These are phyloP conservation scores for Coemansia sp. DNA, from an alignment of 192 early-diverging fungal species.

Conservation along the genomic window DNA sequence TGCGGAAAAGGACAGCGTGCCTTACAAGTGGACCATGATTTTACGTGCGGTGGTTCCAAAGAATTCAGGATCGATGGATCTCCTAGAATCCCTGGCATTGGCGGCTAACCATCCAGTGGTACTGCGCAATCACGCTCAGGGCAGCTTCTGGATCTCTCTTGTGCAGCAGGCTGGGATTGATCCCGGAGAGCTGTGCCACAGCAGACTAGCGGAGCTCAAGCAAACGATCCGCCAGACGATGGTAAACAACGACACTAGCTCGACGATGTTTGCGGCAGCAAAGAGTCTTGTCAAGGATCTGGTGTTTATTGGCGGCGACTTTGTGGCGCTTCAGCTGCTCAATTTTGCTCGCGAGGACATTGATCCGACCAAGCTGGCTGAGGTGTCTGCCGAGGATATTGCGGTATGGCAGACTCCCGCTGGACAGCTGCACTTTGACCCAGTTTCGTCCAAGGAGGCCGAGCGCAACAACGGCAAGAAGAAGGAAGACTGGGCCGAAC, in stretches of 20 bases:
- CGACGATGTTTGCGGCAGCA: slow-evolving; percentile 13
- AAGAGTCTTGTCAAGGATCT: slow-evolving; percentile 25
- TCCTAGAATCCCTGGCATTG: slow-evolving; percentile 57
- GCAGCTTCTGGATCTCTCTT: slow-evolving; percentile 84
- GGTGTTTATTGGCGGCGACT: slow-evolving; percentile 31
- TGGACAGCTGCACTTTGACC: slow-evolving; percentile 36
- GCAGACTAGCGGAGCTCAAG: slow-evolving; percentile 43
- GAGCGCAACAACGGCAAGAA: slow-evolving; percentile 6
- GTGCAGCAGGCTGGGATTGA: slow-evolving; percentile 72
- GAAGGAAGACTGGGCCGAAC: slow-evolving; percentile 44
- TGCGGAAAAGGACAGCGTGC: background rate
- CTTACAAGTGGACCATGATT: slow-evolving; percentile 23
- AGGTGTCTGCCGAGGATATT: slow-evolving; percentile 30
- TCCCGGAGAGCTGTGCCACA: slow-evolving; percentile 62
- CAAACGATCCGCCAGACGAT: slow-evolving; percentile 53
- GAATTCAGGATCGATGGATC: slow-evolving; percentile 8
- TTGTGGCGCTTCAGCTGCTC: slow-evolving; percentile 39
- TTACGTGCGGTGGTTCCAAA: slow-evolving; percentile 11
- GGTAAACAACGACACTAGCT: slow-evolving; percentile 23
- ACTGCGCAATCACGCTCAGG: slow-evolving; percentile 43
- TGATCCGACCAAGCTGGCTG: slow-evolving; percentile 23
- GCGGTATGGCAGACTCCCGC: slow-evolving; percentile 36
- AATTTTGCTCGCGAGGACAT: slow-evolving; percentile 20
- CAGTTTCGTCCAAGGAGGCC: slow-evolving; percentile 14
- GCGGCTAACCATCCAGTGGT: slow-evolving; percentile 48